A percentile compares a stretch with the other conserved stretches of the same genome.
These are phyloP conservation scores for Westerdykella aurantiaca DNA, from an alignment of 2,329 filamentous ascomycete species.

Conservation along the genomic window DNA sequence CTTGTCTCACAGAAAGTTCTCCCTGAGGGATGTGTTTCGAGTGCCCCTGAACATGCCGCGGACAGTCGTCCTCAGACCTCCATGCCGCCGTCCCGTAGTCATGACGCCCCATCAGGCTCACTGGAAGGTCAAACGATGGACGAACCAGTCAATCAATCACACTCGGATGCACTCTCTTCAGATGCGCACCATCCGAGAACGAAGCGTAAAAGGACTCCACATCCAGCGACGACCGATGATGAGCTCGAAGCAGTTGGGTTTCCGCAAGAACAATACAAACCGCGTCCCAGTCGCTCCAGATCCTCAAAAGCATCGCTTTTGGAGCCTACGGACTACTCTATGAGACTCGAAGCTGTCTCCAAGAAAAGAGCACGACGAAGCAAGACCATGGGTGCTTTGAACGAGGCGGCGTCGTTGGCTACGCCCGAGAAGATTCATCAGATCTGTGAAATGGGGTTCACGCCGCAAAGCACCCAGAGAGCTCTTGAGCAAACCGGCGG, in stretches of 20 bases:
- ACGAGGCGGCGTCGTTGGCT: constrained; percentile 1
- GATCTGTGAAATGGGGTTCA: constrained; percentile 35
- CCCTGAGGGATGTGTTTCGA: too few species aligned
- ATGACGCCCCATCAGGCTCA: too few species aligned
- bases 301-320: constrained; percentile 20
- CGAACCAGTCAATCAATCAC: background rate
- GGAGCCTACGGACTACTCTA: constrained; percentile 25
- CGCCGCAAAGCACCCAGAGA: constrained; percentile 22
- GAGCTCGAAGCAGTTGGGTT: constrained; percentile 18
- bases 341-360: constrained; percentile 22
- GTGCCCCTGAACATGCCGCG: too few species aligned
- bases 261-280: constrained; percentile 32
- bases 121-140: background rate
- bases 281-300: constrained; percentile 33
- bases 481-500: constrained; percentile 23
- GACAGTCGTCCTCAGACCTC: too few species aligned
- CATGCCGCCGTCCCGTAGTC: too few species aligned
- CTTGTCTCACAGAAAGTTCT: too few species aligned
- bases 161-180: background rate
- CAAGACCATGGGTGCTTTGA: constrained; percentile 15
- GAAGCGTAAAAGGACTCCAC: background rate
- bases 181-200: background rate
- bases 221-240: constrained; percentile 17
- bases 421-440: constrained; percentile 28
- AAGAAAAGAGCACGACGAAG: constrained; percentile 18